Conservation (phyloP, 1,139 yeast genomes). For the Lodderomyces jiufengensis region DNA sequence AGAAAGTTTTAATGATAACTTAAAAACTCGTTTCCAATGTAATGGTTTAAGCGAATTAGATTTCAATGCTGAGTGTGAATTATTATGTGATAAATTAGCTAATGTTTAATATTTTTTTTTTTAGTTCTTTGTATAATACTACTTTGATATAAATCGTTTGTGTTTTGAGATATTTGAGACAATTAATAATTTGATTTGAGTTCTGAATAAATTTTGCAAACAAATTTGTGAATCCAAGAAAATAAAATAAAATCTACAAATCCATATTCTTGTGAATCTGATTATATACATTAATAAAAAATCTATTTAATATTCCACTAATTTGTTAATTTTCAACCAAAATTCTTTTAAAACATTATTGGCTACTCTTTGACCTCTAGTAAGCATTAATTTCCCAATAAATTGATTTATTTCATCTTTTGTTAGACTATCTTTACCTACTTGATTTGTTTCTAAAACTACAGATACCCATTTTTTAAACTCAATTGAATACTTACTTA, state of each 20-base stretch:
- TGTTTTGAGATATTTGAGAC: constrained; percentile 3
- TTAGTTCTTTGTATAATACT: no score
- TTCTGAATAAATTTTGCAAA: no score
- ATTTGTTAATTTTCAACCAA: constrained; percentile 58
- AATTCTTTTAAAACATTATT: constrained; percentile 55
- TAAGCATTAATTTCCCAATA: constrained; percentile 51
- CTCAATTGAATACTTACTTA: constrained; percentile 49
- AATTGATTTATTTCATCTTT: constrained; percentile 29
- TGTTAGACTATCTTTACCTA: constrained; percentile 15
- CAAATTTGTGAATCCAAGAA: no score
- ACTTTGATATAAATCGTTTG: no score
- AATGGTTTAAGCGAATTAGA: constrained; percentile 54
- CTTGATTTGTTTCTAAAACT: constrained; percentile 15
- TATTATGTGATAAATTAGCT: constrained; percentile 49
- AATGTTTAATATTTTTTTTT: constrained; percentile 4
- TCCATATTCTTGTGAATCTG: no score
- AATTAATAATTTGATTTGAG: no score
- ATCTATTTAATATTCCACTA: constrained; percentile 43
- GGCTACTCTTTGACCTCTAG: constrained; percentile 64
- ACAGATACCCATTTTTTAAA: constrained; percentile 46
- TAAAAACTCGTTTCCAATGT: constrained; percentile 73
- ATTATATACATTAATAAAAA: no score
- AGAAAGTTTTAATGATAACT: constrained; percentile 78
- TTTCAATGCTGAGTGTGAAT: constrained; percentile 59
- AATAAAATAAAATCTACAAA: no score